phyloP scores from a whole-genome alignment of 352 stramenopile genomes.

The Peronospora belbahrii region DNA sequence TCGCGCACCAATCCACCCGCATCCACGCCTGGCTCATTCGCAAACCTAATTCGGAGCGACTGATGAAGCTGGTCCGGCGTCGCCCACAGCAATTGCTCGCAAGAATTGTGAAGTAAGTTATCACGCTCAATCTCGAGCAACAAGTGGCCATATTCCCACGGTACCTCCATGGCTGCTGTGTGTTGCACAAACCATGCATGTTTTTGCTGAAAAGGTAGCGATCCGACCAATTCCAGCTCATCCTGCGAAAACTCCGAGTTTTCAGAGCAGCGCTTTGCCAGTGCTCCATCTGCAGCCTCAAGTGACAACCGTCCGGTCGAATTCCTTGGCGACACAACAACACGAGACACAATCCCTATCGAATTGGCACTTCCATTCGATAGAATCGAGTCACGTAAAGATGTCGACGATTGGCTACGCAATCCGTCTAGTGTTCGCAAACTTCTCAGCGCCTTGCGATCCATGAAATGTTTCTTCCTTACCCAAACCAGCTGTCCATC shows the following conservation, averaged over 20 bases:
- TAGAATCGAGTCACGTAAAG: slow-evolving; percentile 58
- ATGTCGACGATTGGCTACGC: slow-evolving; percentile 50
- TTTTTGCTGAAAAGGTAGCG: slow-evolving; percentile 81
- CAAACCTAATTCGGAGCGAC: slow-evolving; percentile 86
- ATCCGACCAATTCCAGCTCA: slow-evolving; percentile 60
- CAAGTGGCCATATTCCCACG: slow-evolving; percentile 83
- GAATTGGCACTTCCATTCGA: slow-evolving; percentile 55
- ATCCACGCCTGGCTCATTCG: slow-evolving; percentile 87
- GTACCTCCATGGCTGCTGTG: slow-evolving; percentile 75
- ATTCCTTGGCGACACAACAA: slow-evolving; percentile 72
- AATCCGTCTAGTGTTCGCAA: slow-evolving; percentile 39
- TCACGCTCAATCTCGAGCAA: slow-evolving; percentile 81
- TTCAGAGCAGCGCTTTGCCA: slow-evolving; percentile 50
- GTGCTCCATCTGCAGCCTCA: slow-evolving; percentile 53
- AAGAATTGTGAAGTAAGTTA: slow-evolving; percentile 87
- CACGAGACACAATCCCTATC: slow-evolving; percentile 63
- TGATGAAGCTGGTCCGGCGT: slow-evolving; percentile 78
- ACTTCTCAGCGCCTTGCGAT: slow-evolving; percentile 61
- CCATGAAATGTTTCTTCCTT: slow-evolving; percentile 67
- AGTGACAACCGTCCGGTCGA: slow-evolving; percentile 64
- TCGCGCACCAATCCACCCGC: slow-evolving; percentile 86
- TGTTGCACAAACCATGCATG: slow-evolving; percentile 86
- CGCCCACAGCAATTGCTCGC: slow-evolving; percentile 79
- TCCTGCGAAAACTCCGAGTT: slow-evolving; percentile 56
- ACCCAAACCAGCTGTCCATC: slow-evolving; percentile 78